Percentiles rank a stretch among this genome's conserved stretches.
These are phyloP conservation scores for Bipolaris gigantea DNA, from an alignment of 2,329 filamentous ascomycete species.

Conservation along the genomic window DNA sequence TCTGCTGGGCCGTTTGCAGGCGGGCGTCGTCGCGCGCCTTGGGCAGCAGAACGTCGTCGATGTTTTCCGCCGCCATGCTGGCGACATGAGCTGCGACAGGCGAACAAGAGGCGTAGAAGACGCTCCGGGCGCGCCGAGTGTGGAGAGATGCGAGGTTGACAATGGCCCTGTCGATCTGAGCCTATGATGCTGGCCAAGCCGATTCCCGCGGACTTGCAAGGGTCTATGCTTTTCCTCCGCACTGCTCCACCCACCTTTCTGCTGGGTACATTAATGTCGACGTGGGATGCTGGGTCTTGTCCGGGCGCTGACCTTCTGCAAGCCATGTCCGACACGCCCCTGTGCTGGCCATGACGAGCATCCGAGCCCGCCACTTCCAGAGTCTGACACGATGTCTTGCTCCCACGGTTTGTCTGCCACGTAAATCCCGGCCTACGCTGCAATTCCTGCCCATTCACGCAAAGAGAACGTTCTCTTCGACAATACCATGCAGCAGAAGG, in stretches of 20 bases:
- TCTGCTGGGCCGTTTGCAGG: constrained; percentile 24
- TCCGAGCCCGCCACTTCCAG: constrained; percentile 25
- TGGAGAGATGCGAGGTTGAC: constrained; percentile 25
- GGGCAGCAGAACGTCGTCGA: constrained; percentile 45
- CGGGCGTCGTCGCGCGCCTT: constrained; percentile 16
- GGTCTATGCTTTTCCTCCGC: constrained; percentile 16
- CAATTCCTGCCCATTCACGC: constrained; percentile 11
- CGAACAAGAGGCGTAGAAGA: constrained; percentile 15
- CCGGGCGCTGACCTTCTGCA: background rate
- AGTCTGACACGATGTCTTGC: constrained; percentile 29
- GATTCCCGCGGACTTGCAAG: constrained; percentile 15
- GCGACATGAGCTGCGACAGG: constrained; percentile 43
- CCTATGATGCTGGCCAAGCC: constrained; percentile 38
- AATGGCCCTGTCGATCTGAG: constrained; percentile 18
- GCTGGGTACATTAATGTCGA: too few relatives aligned
- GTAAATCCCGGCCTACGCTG: background rate
- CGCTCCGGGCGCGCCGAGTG: constrained; percentile 25
- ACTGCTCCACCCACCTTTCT: constrained; percentile 13
- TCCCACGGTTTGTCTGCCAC: constrained; percentile 7
- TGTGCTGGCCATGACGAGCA: constrained; percentile 30
- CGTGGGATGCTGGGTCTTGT: background rate
- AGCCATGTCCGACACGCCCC: constrained; percentile 21
- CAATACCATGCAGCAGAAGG: constrained; percentile 19
- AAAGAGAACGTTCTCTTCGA: constrained; percentile 21
- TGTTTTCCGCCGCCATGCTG: constrained; percentile 47